Base-by-base conservation (phyloP, 176 grass and related monocot species). In the Metroxylon sagu region DNA sequence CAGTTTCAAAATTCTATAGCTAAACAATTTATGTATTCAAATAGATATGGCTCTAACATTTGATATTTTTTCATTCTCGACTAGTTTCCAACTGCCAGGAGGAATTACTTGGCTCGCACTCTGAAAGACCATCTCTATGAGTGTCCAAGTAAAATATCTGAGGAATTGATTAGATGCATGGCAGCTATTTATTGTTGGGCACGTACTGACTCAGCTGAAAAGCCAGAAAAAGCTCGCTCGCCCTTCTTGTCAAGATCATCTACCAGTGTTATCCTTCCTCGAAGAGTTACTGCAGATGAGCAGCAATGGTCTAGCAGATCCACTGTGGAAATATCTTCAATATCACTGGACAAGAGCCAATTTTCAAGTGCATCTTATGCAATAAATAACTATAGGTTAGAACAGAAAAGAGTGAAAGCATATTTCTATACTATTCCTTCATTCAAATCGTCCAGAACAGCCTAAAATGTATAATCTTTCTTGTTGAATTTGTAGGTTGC, bases 111-210 rank as follows among this genome's bases (percentile, higher is more conserved):
- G 52, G 67, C 82, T 50, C 79, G 79, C 19, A 98, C 87, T 18
- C 71, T 98, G 73, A 98, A 92, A 83, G 87, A 98, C 29, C 84
- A 98, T 71, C 76, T 98, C 18, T 80, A 85, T 26, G 87, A 92
- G 74, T 92, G 93, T 52, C 93, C 93, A 51, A 92, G 85, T 66
- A 98, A 90, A 76, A 98, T 98, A 75, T 98, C 93, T 26, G 93
- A 98, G 84, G 93, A 98, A 78, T 88, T 98, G 93, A 76, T 98
- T 50, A 83, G 79, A 72, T 98, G 93, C 70, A 88, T 98, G 93
- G 76, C 93, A 28, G 81, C 81, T 16, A 76, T 92, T 70, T 98
- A 92, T 67, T 81, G 71, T 72, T 83, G 79, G 71, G 53, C 77
- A 29, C 71, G 80, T 49, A 73, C 61, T 0, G 80, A 86, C n/a